These are phyloP conservation scores for Podochytrium sp. DNA, from an alignment of 192 early-diverging fungal genomes.

Conservation along the genomic window DNA sequence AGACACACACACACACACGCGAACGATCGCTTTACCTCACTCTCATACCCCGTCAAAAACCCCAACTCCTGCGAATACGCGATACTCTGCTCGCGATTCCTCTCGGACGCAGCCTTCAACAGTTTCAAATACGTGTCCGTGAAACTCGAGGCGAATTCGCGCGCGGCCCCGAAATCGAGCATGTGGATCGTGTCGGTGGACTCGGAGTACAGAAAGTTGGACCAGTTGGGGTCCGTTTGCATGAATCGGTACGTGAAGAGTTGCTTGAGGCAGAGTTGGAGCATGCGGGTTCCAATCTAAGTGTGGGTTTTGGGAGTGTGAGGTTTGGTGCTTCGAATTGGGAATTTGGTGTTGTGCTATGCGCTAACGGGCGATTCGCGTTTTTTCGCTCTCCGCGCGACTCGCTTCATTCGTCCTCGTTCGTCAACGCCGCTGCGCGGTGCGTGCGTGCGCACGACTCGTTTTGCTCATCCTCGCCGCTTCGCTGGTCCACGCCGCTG, in stretches of 20 bases:
- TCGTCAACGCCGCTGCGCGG: too few species aligned
- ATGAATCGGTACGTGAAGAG: conserved; percentile 93
- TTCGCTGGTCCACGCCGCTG: too few species aligned
- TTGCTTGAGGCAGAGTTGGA: conserved; percentile 85
- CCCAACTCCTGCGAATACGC: conserved; percentile 81
- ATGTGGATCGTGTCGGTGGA: conserved; percentile 73
- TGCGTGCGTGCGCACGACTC: too few species aligned
- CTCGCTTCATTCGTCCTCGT: too few species aligned
- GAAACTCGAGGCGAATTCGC: conserved; percentile 78
- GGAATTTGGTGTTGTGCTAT: too few species aligned
- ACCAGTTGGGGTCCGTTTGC: conserved; percentile 99
- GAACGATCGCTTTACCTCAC: conserved; percentile 64
- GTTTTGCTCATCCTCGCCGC: too few species aligned
- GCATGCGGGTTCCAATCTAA: conserved; percentile 74
- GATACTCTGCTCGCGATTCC: conserved; percentile 75
- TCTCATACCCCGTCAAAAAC: conserved; percentile 93
- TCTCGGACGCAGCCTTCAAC: conserved; percentile 70
- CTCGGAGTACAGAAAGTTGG: conserved; percentile 91
- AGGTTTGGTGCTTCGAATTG: too few species aligned
- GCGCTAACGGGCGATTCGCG: too few species aligned
- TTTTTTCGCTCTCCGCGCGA: too few species aligned
- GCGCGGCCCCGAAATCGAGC: conserved; percentile 94
- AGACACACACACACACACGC: too few species aligned
- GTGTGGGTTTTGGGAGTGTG: too few species aligned
- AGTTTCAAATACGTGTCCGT: conserved; percentile 76